These are phyloP conservation scores for Halophytophthora batemanensis DNA, from an alignment of 352 stramenopile genomes.

Conservation along the genomic window DNA sequence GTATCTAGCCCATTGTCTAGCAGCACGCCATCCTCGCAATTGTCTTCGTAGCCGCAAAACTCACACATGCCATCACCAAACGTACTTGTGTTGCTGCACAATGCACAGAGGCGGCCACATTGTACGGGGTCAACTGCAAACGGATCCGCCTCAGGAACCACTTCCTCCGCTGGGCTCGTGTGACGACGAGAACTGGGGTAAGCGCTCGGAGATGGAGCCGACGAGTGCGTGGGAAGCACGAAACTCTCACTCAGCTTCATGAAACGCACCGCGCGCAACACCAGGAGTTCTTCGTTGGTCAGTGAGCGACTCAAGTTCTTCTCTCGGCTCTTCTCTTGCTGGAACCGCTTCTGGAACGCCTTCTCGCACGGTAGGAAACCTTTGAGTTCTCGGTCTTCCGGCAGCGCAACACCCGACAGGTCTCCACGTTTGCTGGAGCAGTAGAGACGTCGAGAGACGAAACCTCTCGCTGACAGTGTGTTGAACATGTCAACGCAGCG, in stretches of 20 bases:
- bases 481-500: slow-evolving; percentile 15
- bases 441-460: slow-evolving; percentile 18
- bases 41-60: slow-evolving; percentile 43
- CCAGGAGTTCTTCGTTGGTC: slow-evolving; percentile 18
- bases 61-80: slow-evolving; percentile 28
- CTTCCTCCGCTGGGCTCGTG: background rate
- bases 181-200: background rate
- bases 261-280: slow-evolving; percentile 16
- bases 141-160: slow-evolving; percentile 3
- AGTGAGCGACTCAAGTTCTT: slow-evolving; percentile 2
- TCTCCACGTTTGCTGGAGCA: slow-evolving; percentile 15
- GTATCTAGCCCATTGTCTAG: slow-evolving; percentile 7
- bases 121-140: slow-evolving; percentile 14
- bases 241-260: slow-evolving; percentile 26
- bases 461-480: slow-evolving; percentile 18
- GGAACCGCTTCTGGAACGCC: slow-evolving; percentile 4
- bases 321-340: slow-evolving; percentile 3
- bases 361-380: slow-evolving; percentile 36
- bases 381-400: slow-evolving; percentile 37
- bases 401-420: slow-evolving; percentile 16
- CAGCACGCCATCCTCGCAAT: slow-evolving; percentile 7
- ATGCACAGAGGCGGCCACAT: slow-evolving; percentile 20
- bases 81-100: slow-evolving; percentile 38
- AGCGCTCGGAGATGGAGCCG: background rate
- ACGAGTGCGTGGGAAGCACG: slow-evolving; percentile 9